A percentile compares a stretch with the other conserved stretches of the same genome.
These are phyloP conservation scores for Mycena alexandri DNA, from an alignment of 768 basidiomycete genomes.

Conservation along the genomic window DNA sequence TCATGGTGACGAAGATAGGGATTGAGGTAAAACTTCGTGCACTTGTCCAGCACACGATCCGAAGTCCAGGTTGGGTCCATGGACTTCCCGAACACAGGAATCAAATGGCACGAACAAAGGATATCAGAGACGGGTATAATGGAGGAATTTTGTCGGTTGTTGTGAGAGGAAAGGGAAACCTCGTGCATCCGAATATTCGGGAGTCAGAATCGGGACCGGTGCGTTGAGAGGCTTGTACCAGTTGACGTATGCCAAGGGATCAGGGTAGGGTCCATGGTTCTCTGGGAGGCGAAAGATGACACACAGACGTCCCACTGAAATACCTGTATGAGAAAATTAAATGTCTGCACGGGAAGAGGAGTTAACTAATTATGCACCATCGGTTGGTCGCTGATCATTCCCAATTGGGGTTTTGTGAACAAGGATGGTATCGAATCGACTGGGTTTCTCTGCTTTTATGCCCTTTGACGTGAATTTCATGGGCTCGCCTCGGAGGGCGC, in stretches of 20 bases:
- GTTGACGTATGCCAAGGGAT: not conserved
- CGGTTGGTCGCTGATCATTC: no score
- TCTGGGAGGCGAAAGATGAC: not conserved
- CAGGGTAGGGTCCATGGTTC: not conserved
- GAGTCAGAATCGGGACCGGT: no score
- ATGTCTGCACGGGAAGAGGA: no score
- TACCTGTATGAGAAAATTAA: no score
- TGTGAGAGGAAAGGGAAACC: not conserved
- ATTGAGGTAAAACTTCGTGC: conserved; percentile 2
- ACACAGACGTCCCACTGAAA: not conserved
- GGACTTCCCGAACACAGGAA: not conserved
- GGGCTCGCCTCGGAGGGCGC: not conserved
- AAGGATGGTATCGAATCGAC: not conserved
- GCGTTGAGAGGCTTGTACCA: not conserved
- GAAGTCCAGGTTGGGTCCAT: not conserved
- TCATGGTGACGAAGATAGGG: not conserved
- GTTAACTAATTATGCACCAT: no score
- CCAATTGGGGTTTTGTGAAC: no score
- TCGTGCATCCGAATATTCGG: not conserved
- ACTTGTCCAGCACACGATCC: not conserved
- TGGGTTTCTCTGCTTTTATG: not conserved
- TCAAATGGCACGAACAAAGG: not conserved
- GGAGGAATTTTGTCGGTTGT: not conserved
- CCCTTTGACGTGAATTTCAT: not conserved
- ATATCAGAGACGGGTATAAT: not conserved